A percentile compares a stretch with the other conserved stretches of the same genome.
phyloP scores from a whole-genome alignment of 2,329 filamentous ascomycete genomes.

The Stachybotrys elegans region DNA sequence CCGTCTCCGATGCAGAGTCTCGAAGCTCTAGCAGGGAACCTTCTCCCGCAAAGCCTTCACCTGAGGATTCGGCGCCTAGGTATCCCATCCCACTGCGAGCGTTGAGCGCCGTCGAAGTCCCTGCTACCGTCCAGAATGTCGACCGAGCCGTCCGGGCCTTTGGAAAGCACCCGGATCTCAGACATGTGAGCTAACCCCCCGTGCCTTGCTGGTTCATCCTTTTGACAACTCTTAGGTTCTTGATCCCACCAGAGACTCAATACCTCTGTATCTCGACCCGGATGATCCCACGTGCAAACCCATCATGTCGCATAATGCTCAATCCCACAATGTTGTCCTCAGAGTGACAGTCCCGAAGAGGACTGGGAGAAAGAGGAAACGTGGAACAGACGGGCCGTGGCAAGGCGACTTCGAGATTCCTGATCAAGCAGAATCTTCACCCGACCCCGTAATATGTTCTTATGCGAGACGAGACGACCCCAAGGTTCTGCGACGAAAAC shows the following conservation, averaged over 20 bases:
- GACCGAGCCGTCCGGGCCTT: constrained; percentile 37
- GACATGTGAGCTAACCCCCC: constrained; percentile 27
- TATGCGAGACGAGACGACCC: constrained; percentile 48
- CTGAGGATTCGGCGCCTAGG: constrained; percentile 22
- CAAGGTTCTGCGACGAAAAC: constrained; percentile 50
- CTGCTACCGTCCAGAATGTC: constrained; percentile 37
- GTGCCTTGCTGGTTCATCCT: too few relatives aligned
- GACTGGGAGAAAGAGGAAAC: constrained; percentile 80
- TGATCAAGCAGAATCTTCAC: constrained; percentile 12
- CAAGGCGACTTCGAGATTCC: constrained; percentile 34
- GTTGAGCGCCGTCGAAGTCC: constrained; percentile 37
- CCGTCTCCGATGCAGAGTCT: too few relatives aligned
- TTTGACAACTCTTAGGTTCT: constrained; percentile 41
- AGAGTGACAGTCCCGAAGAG: constrained; percentile 82
- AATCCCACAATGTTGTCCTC: constrained; percentile 78
- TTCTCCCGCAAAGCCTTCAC: constrained; percentile 3
- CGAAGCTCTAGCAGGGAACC: too few relatives aligned
- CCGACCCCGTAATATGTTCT: constrained; percentile 29
- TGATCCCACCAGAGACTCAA: constrained; percentile 42
- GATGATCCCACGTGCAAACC: constrained; percentile 76
- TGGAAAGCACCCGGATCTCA: constrained; percentile 31
- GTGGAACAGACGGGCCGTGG: constrained; percentile 67
- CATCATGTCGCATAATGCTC: constrained; percentile 68
- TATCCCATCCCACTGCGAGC: constrained; percentile 28
- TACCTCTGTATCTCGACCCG: constrained; percentile 72